phyloP scores from a whole-genome alignment of 2,329 filamentous ascomycete species.

The Hypoxylon sp. region DNA sequence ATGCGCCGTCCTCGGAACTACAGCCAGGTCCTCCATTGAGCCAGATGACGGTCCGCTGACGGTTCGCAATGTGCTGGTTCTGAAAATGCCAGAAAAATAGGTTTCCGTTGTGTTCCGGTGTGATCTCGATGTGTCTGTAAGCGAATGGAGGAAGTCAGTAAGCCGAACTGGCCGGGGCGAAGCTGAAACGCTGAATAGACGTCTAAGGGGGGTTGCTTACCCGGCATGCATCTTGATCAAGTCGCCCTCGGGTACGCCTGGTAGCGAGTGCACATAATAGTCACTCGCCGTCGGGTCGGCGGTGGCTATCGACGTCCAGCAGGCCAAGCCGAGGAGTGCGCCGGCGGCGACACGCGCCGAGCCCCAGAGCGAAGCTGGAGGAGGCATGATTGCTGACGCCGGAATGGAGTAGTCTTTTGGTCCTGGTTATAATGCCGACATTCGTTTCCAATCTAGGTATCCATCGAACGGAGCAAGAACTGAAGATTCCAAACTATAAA shows the following conservation, averaged over 20 bases:
- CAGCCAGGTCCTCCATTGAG: conserved; percentile 97
- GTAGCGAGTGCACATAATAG: conserved; percentile 89
- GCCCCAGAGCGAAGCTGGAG: conserved; percentile 51
- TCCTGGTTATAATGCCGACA: conserved; percentile 24
- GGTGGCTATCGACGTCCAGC: conserved; percentile 56
- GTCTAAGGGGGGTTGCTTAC: conserved; percentile 66
- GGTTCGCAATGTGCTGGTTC: conserved; percentile 94
- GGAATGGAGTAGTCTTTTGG: conserved; percentile 18
- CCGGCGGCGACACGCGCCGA: conserved; percentile 46
- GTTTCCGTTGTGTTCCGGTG: conserved; percentile 87
- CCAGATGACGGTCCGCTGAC: conserved; percentile 94
- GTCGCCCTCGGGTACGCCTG: conserved; percentile 84
- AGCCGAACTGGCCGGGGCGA: conserved; percentile 18
- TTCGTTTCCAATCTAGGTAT: conserved; percentile 19
- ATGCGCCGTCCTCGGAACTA: conserved; percentile 94
- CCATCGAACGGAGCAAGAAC: conserved; percentile 10
- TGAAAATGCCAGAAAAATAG: conserved; percentile 99
- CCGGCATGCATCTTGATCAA: conserved; percentile 98
- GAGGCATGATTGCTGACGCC: conserved; percentile 48
- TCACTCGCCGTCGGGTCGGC: conserved; percentile 76
- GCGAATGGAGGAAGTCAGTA: conserved; percentile 26
- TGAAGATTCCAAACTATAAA: background rate
- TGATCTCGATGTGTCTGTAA: conserved; percentile 89
- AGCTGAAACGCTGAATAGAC: conserved; percentile 27
- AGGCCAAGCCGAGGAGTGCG: conserved; percentile 61